Evolutionary conservation across 202 grass and related monocot genomes (phyloP).

Genomic region (Sporobolus alterniflorus): DNA sequence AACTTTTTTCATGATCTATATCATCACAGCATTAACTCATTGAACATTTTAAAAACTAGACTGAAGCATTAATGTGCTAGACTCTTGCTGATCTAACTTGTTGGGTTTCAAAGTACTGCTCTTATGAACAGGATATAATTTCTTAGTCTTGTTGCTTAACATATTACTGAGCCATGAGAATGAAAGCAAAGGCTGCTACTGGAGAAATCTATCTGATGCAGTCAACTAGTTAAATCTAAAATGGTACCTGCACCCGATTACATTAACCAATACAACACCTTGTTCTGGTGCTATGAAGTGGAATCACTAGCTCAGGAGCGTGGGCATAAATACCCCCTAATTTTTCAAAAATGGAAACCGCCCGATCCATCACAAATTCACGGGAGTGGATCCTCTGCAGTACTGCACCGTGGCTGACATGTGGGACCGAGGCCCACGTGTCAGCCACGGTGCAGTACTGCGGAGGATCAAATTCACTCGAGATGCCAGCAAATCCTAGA

Average conservation of each 20-base stretch:
- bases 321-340: background rate
- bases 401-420: no score
- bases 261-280: background rate
- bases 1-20: background rate
- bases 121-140: background rate
- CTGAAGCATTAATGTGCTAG: background rate
- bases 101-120: background rate
- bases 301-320: background rate
- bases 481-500: slow-evolving; percentile 12
- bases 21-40: background rate
- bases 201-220: background rate
- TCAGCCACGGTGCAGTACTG: no score
- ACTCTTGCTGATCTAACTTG: background rate
- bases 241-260: background rate
- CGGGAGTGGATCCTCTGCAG: no score
- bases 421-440: no score
- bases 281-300: background rate
- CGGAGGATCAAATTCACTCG: background rate
- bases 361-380: slow-evolving; percentile 17
- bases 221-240: background rate
- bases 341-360: background rate
- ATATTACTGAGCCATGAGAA: background rate
- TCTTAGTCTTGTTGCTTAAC: background rate
- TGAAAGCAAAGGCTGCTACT: background rate
- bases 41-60: background rate